Evolutionary conservation across 306 rosid genomes (phyloP).

Genomic region (Astragalus glycyphyllos): DNA sequence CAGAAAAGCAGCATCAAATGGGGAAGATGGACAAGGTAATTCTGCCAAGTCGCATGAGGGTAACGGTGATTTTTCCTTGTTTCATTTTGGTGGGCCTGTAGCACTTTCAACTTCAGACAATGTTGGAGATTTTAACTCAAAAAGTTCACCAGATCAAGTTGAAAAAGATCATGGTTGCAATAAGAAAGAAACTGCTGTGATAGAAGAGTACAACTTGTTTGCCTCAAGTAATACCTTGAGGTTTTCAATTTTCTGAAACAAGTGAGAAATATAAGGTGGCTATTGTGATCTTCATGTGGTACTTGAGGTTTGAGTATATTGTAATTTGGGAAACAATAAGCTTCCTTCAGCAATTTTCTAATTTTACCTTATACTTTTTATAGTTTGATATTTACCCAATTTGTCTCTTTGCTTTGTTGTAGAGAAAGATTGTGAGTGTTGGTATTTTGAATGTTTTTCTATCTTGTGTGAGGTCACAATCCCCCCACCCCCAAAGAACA

Average conservation of each 20-base stretch:
- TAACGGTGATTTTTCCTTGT: slow-evolving; percentile 72
- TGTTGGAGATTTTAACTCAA: slow-evolving; percentile 49
- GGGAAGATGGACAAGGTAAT: slow-evolving; percentile 52
- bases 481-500: neutral
- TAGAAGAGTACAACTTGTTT: slow-evolving; percentile 95
- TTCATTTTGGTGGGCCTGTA: slow-evolving; percentile 92
- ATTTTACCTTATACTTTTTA: slow-evolving; percentile 54
- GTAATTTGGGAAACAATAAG: slow-evolving; percentile 73
- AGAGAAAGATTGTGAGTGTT: slow-evolving; percentile 70
- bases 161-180: slow-evolving; percentile 58
- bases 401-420: slow-evolving; percentile 57
- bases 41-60: slow-evolving; percentile 55
- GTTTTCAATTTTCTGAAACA: slow-evolving; percentile 75
- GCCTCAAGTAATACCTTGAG: slow-evolving; percentile 75
- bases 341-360: slow-evolving; percentile 55
- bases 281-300: slow-evolving; percentile 60
- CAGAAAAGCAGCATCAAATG: slow-evolving; percentile 43
- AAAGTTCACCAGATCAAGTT: slow-evolving; percentile 49
- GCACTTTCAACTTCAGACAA: slow-evolving; percentile 60
- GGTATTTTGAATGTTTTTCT: slow-evolving; percentile 53
- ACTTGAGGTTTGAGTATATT: slow-evolving; percentile 61
- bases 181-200: slow-evolving; percentile 64
- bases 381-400: slow-evolving; percentile 57
- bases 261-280: slow-evolving; percentile 67
- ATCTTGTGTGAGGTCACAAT: slow-evolving; percentile 43